These are phyloP conservation scores for Pythium phragmitis DNA, from an alignment of 352 stramenopile species.

Conservation along the genomic window DNA sequence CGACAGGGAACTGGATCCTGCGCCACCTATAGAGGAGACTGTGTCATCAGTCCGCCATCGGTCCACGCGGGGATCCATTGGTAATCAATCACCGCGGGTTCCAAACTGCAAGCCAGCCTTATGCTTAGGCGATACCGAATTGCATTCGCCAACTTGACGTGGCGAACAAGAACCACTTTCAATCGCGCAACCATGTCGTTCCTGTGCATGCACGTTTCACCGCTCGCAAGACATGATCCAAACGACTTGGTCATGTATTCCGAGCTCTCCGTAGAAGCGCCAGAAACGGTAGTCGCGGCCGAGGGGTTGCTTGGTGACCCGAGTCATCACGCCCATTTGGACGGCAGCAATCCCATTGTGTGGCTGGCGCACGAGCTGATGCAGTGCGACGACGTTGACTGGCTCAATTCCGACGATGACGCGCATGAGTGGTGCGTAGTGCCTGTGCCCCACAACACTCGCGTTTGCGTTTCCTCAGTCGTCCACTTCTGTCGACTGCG, in stretches of 20 bases:
- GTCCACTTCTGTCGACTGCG: slow-evolving; percentile 18
- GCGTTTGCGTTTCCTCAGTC: slow-evolving; percentile 9
- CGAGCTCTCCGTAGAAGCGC: not conserved
- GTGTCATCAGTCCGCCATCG: not conserved
- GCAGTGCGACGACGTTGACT: slow-evolving; percentile 1
- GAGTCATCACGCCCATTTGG: not conserved
- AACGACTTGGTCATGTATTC: not conserved
- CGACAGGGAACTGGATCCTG: not conserved
- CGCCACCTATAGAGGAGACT: slow-evolving; percentile 3
- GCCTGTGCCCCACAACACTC: not conserved
- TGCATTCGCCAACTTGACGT: slow-evolving; percentile 4
- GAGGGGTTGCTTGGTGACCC: not conserved
- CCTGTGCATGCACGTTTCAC: not conserved
- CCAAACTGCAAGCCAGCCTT: not conserved
- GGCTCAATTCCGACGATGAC: slow-evolving; percentile 6
- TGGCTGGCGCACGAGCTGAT: slow-evolving; percentile 3
- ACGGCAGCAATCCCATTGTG: not conserved
- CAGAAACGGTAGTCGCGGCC: not conserved
- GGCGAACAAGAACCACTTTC: not conserved
- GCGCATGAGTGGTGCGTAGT: slow-evolving; percentile 7
- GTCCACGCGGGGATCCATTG: not conserved
- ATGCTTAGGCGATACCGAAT: not conserved
- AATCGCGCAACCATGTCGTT: not conserved
- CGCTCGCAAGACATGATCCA: not conserved
- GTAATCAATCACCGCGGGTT: not conserved